Conservation (phyloP, 1,139 yeast species). For the Debaryomycetaceae sp. region DNA sequence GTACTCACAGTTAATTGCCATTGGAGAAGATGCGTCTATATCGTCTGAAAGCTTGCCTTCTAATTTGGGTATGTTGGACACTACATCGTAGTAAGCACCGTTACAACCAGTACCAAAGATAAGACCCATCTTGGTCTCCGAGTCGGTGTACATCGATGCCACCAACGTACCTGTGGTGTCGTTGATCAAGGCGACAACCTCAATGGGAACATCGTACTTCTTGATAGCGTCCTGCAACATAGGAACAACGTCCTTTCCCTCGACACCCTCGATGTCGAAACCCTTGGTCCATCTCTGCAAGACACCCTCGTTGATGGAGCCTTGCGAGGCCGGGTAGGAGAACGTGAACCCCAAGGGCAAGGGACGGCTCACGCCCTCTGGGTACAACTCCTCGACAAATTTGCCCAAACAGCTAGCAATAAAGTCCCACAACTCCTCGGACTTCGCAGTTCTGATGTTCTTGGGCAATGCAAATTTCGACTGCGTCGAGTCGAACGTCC, state of each 20-base stretch:
- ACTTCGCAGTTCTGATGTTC: constrained; percentile 69
- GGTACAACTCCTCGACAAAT: constrained; percentile 59
- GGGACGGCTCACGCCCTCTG: constrained; percentile 49
- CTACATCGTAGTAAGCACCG: constrained; percentile 90
- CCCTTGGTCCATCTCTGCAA: constrained; percentile 99
- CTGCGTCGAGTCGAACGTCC: constrained; percentile 78
- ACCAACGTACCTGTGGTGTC: constrained; percentile 97
- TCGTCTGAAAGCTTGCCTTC: constrained; percentile 67
- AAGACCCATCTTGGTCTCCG: constrained; percentile 87
- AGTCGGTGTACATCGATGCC: constrained; percentile 90
- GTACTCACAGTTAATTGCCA: constrained; percentile 98
- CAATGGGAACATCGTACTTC: constrained; percentile 66
- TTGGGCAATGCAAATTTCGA: constrained; percentile 77
- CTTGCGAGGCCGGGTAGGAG: constrained; percentile 88
- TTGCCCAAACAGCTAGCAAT: constrained; percentile 76
- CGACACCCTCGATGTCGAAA: constrained; percentile 89
- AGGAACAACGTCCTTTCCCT: constrained; percentile 92
- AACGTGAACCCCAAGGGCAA: constrained; percentile 93
- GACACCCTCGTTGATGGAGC: constrained; percentile 77
- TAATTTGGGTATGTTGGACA: constrained; percentile 75
- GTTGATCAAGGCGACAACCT: constrained; percentile 88
- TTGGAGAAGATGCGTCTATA: constrained; percentile 59
- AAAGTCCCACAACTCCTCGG: constrained; percentile 78
- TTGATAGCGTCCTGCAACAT: constrained; percentile 76
- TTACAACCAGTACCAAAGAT: constrained; percentile 98